Base-by-base conservation (phyloP, 331 rosid species). In the Ulmus americana region DNA sequence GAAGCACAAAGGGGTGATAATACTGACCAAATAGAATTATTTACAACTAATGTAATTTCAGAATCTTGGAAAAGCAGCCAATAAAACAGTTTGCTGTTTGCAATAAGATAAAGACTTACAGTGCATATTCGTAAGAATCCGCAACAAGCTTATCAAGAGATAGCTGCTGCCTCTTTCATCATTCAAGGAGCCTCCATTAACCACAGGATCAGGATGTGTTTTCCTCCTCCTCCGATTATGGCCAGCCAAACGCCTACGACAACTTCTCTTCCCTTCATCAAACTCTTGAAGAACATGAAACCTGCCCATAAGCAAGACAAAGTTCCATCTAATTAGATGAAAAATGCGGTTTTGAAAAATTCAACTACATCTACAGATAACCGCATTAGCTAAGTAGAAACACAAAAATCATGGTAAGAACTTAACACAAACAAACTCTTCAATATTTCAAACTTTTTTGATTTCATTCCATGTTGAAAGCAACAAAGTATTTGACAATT, bases 201-300 rank as follows among this genome's bases (percentile, higher is more conserved):
- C 83, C 42, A 59, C 84, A 22, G 77, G 48, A 5, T 84, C 86
- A 2, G 82, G 77, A 75, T 70, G 76, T 53, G 85, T 76, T 81
- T 85, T 88, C 71, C 97, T 82, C 75, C 97, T 84, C 40, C 97
- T 73, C 69, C 74, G 80, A 69, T 90, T 90, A 70, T 90, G 97
- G 57, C 97, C 97, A 6, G 97, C 97, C 79, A 90, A 73, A 45
- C 97, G 95, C 53, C 88, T 85, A 42, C 97, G 89, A 53, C 97
- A 90, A 74, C 97, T 90, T 79, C 95, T 85, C 81, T 87, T 90
- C 59, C 95, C 90, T 55, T 90, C 95, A 69, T 90, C 97, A 76
- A 90, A 90, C 76, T 88, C 96, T 70, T 85, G 84, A 61, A 88
- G 86, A 45, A 61, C 64, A 70, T 91, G 97, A 81, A 90, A 90